These are phyloP conservation scores for Aspergillus haitiensis DNA, from an alignment of 495 filamentous ascomycete genomes.

Conservation along the genomic window DNA sequence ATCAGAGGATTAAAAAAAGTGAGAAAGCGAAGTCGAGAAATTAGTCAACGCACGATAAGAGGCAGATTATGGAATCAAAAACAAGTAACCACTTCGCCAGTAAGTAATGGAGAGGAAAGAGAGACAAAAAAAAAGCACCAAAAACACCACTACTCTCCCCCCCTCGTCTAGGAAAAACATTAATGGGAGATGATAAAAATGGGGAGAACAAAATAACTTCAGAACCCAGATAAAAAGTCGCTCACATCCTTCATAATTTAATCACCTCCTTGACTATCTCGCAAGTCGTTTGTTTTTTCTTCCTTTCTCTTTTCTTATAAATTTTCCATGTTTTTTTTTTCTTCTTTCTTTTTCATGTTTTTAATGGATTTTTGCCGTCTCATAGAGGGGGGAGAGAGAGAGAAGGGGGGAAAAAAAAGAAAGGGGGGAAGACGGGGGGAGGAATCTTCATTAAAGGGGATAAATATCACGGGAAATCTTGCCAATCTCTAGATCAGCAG, in stretches of 20 bases:
- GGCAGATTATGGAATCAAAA: constrained; percentile 26
- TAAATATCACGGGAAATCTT: constrained; percentile 20
- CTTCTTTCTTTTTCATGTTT: constrained; percentile 18
- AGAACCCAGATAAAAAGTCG: constrained; percentile 37
- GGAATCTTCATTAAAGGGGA: constrained; percentile 21
- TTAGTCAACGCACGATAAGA: constrained; percentile 27
- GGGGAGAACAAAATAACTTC: constrained; percentile 33
- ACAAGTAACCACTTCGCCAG: constrained; percentile 31
- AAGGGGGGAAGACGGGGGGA: constrained; percentile 9
- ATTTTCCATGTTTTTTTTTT: constrained; percentile 20
- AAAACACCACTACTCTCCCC: constrained; percentile 49
- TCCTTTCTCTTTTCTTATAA: constrained; percentile 28
- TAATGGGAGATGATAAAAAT: constrained; percentile 34
- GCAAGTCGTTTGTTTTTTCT: background rate
- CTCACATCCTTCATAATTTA: constrained; percentile 38
- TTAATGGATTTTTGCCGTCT: constrained; percentile 22
- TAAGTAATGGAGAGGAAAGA: constrained; percentile 28
- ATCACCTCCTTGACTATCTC: constrained; percentile 24
- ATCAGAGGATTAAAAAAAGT: constrained; percentile 20
- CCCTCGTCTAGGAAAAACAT: constrained; percentile 41
- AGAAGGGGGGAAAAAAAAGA: background rate
- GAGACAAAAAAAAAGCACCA: constrained; percentile 41
- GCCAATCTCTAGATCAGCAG: constrained; percentile 20
- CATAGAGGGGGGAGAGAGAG: too few species aligned
- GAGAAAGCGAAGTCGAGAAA: constrained; percentile 16